Evolutionary conservation across 257 asterid species (phyloP).

Genomic region (Schizonepeta tenuifolia): DNA sequence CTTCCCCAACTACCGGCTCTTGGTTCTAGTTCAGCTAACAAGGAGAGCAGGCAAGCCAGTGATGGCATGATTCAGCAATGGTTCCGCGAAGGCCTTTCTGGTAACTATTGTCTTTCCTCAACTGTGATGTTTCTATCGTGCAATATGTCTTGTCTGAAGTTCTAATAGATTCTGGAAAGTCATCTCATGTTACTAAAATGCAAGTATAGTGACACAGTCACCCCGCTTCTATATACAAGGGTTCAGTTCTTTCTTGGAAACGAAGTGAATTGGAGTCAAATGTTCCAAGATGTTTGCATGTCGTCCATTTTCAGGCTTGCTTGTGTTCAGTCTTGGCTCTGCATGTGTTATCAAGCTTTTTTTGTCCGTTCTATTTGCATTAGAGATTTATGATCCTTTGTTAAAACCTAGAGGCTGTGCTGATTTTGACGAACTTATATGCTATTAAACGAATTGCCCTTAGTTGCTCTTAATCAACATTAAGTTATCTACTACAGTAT

Average conservation of each 20-base stretch:
- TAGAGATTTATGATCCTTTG: background rate
- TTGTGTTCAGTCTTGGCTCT: conserved; percentile 7
- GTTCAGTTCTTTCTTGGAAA: conserved; percentile 3
- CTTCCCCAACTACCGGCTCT: conserved; percentile 54
- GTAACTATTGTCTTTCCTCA: conserved; percentile 41
- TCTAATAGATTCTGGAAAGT: background rate
- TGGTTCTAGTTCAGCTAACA: conserved; percentile 51
- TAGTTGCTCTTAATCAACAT: background rate
- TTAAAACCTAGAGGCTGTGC: background rate
- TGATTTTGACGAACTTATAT: background rate
- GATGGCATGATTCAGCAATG: conserved; percentile 83
- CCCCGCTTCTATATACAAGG: background rate
- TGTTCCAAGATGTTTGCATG: background rate
- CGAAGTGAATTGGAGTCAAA: conserved; percentile 1
- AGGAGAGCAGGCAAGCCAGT: conserved; percentile 50
- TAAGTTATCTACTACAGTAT: background rate
- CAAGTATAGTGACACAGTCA: background rate
- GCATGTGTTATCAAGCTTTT: conserved; percentile 1
- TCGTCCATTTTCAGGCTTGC: background rate
- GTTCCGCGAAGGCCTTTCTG: conserved; percentile 92
- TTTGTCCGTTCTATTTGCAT: background rate
- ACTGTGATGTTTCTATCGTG: background rate
- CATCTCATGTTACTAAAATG: conserved; percentile 6
- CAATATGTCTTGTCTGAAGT: background rate
- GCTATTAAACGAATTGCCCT: background rate